Base-by-base conservation (phyloP, 495 filamentous ascomycete genomes). In the Neurospora sublineolata region DNA sequence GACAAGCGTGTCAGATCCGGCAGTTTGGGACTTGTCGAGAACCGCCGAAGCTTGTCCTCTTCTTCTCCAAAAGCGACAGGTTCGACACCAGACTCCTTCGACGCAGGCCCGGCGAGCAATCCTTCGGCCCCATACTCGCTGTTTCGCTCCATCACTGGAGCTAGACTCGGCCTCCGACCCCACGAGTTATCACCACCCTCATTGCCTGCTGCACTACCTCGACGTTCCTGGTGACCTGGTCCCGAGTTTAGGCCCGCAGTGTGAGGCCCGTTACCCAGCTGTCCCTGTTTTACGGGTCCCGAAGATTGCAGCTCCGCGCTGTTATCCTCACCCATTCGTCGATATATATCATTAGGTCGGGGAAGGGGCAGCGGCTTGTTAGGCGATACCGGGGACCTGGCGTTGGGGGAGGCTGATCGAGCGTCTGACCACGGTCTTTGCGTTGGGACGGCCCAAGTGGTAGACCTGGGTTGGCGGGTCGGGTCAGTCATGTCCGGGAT, bases 271-370 rank as follows among this genome's bases (percentile, higher is more conserved):
- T 33, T 64, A 14, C 5, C 52, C 23, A 14, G 52, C 27, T 64
- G 27, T 33, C 12, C 23, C 7, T 64, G 52, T 7, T 30, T 64
- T 40, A 80, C 78, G 16, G 86, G 86, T 0, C 89, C 89, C 70
- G 84, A 77, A 23, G 86, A 85, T 67, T 82, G 83, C 14, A 84
- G 80, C 77, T 85, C 80, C 78, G 89, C 86, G 70, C 79, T 83
- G 72, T 87, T 82, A 72, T 92, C 91, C 73, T 93, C 91, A 60
- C 87, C 87, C 78, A 91, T 84, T 3, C 91, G 87, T 71, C 85
- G 88, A 77, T 95, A 95, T 39, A 94, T 91, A 73, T 97, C 92
- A 27, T 89, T 89, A 12, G 93, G 92, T 20, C 91, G 85, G 33
- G 93, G 84, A 73, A 94, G 89, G 3, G 90, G 86, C 2, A 87